phyloP scores from a whole-genome alignment of 306 rosid species.

The Trifolium repens region DNA sequence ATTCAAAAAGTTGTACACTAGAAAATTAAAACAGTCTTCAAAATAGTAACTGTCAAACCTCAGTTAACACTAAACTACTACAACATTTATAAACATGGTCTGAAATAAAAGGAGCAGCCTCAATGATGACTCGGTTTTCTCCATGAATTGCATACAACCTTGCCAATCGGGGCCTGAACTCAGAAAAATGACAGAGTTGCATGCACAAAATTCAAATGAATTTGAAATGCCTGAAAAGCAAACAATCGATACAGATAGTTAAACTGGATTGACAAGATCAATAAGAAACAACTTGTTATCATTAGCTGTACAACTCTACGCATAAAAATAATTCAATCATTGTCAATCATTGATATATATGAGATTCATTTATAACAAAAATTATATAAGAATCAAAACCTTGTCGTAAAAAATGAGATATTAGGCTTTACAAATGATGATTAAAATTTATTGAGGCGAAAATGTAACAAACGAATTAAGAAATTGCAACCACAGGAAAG shows the following conservation, averaged over 20 bases:
- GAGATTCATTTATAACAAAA: not conserved
- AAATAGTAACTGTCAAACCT: not conserved
- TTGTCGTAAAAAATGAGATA: not conserved
- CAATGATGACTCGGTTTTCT: not conserved
- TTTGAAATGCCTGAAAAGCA: no score
- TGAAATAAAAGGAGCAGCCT: not conserved
- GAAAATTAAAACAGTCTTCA: not conserved
- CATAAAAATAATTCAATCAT: no score
- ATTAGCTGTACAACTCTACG: no score
- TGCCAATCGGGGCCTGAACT: not conserved
- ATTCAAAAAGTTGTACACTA: not conserved
- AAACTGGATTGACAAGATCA: no score
- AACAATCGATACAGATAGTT: no score
- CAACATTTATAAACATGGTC: no score
- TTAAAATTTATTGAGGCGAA: not conserved
- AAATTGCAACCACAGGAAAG: not conserved
- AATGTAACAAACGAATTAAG: not conserved
- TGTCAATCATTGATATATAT: no score
- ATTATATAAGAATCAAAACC: not conserved
- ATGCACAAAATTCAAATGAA: no score
- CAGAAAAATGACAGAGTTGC: no score
- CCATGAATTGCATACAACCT: not conserved
- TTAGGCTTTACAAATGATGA: not conserved
- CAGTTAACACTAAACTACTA: not conserved
- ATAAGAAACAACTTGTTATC: no score